phyloP scores from a whole-genome alignment of 768 basidiomycete species.

The Tulasnella sp. region DNA sequence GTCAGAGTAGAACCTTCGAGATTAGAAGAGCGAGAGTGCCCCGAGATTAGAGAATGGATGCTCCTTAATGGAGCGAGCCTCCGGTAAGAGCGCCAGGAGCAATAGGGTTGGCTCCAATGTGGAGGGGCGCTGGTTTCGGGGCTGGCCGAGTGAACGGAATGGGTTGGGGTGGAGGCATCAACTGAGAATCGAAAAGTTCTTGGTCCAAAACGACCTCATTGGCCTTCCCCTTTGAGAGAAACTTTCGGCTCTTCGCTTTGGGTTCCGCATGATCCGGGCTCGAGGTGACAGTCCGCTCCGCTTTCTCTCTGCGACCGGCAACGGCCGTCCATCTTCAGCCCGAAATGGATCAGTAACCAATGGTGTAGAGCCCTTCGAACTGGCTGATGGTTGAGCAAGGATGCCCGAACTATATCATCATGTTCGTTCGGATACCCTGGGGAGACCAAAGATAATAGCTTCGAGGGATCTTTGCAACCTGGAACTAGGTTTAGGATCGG shows the following conservation, averaged over 20 bases:
- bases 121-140: not conserved
- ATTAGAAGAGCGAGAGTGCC: not conserved
- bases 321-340: not conserved
- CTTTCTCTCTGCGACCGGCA: not conserved
- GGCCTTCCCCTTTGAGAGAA: not conserved
- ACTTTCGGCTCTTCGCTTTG: not conserved
- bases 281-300: not conserved
- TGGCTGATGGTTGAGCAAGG: not conserved
- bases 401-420: not conserved
- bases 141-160: not conserved
- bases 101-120: not conserved
- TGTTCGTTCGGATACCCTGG: not conserved
- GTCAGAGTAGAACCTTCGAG: not conserved
- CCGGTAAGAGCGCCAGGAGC: not conserved
- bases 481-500: not conserved
- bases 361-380: not conserved
- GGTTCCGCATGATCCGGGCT: not conserved
- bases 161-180: not conserved
- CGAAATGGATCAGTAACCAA: not conserved
- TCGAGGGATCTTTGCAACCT: not conserved
- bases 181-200: not conserved
- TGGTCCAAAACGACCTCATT: not conserved
- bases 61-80: not conserved
- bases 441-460: not conserved
- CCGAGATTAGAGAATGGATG: not conserved